Base-by-base conservation (phyloP, 2,329 filamentous ascomycete species). In the Pseudogymnoascus sp. region DNA sequence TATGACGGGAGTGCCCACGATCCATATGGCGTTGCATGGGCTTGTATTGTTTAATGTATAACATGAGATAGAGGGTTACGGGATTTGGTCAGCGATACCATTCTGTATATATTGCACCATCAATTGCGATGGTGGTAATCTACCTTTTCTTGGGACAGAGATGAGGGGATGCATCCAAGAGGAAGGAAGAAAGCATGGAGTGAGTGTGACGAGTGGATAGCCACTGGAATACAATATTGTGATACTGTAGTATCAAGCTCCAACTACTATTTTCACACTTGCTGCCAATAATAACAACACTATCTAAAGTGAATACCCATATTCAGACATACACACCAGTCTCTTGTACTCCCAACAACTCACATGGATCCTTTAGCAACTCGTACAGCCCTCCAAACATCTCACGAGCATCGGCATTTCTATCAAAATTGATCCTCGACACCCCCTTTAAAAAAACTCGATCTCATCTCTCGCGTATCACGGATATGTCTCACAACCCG, bases 31-130 rank as follows among this genome's bases (percentile, higher is more conserved):
- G 42, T 48, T 37, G 18, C 18, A 18, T 29, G 13, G 42, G 25
- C 42, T 39, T 48, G 42, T 48, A 48, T 48, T 48, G 25, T 48
- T 48, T 48, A 48, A 48, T 48, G 42, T 48, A 48, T 48, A 48
- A 48, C 42, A 48, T 15, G 42, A 48, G 42, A 48, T 48, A 48
- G 42, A 29, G 42, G 18, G 42, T n/a, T 9, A 3, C 5, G n/a
- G 4, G 25, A 13, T 15, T 29, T 15, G 42, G 6, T 48, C 18
- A 25, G 25, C 1, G 40, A n/a, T 45, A 27, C 12, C 7, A 45
- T 45, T 29, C 42, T 48, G 42, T 48, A 48, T 48, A 48, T 48
- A 48, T 48, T 48, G 27, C 42, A 5, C 5, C 42, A 15, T 48
- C 25, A 25, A n/a, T n/a, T 48, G 40, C 21, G 40, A 45, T 27